Evolutionary conservation across 2,329 filamentous ascomycete species (phyloP).

Genomic region (Xylariaceae sp.): DNA sequence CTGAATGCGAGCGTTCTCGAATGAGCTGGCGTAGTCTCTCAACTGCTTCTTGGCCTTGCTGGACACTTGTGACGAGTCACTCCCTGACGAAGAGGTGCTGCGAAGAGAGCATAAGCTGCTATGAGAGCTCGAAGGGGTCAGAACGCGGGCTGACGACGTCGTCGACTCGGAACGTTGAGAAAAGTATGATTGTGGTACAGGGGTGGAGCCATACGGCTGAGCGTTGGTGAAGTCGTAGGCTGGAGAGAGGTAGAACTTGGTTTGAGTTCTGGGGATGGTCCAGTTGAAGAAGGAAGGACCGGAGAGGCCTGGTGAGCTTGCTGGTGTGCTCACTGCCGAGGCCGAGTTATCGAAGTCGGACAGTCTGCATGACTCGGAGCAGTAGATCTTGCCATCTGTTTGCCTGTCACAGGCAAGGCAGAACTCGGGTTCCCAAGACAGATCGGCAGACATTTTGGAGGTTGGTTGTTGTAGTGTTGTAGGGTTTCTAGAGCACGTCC

Average conservation of each 20-base stretch:
- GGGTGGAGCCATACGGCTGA: constrained; percentile 51
- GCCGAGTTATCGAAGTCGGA: constrained; percentile 75
- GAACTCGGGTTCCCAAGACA: constrained; percentile 80
- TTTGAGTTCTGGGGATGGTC: constrained; percentile 34
- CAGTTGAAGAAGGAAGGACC: constrained; percentile 46
- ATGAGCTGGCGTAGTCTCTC: constrained; percentile 79
- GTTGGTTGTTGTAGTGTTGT: constrained; percentile 17
- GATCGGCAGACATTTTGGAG: constrained; percentile 49
- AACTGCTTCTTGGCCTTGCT: constrained; percentile 76
- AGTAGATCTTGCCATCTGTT: constrained; percentile 77
- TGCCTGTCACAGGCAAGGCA: constrained; percentile 92
- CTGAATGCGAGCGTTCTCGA: constrained; percentile 68
- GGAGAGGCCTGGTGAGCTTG: constrained; percentile 52
- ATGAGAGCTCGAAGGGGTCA: constrained; percentile 74
- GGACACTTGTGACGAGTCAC: constrained; percentile 58
- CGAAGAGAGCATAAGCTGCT: constrained; percentile 78
- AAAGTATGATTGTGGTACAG: constrained; percentile 39
- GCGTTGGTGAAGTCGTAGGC: constrained; percentile 70
- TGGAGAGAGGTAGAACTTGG: constrained; percentile 65
- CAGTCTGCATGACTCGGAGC: constrained; percentile 85
- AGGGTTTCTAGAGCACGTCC: too few relatives aligned
- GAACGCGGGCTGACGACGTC: constrained; percentile 36
- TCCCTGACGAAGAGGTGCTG: constrained; percentile 52
- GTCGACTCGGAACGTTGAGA: constrained; percentile 26
- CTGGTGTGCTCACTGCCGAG: constrained; percentile 49